Percentiles rank a stretch among this genome's conserved stretches.
Evolutionary conservation across 2,329 filamentous ascomycete genomes (phyloP).

Genomic region (Arthroderma sp.): DNA sequence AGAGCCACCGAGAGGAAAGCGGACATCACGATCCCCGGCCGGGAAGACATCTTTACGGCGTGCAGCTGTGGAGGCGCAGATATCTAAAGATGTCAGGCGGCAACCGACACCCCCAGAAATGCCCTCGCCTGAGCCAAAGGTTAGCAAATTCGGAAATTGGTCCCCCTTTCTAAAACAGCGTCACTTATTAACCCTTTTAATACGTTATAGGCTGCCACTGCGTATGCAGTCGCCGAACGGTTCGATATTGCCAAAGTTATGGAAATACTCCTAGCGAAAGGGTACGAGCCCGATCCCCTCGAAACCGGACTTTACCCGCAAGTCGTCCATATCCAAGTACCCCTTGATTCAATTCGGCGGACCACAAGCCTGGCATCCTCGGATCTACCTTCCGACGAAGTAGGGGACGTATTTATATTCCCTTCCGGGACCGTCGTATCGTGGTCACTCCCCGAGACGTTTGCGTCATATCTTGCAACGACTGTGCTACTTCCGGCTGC

Average conservation of each 20-base stretch:
- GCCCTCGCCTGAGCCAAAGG: conserved; percentile 29
- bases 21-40: conserved; percentile 35
- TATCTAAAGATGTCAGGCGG: conserved; percentile 41
- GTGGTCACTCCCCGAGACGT: conserved; percentile 71
- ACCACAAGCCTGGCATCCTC: conserved; percentile 31
- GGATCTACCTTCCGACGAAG: conserved; percentile 33
- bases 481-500: conserved; percentile 64
- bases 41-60: conserved; percentile 67
- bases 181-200: conserved; percentile 2
- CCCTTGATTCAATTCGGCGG: conserved; percentile 35
- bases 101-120: conserved; percentile 32
- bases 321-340: conserved; percentile 49
- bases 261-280: conserved; percentile 45
- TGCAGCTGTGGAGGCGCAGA: conserved; percentile 76
- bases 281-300: conserved; percentile 51
- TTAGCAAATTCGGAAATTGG: conserved; percentile 11
- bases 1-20: conserved; percentile 30
- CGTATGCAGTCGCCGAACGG: conserved; percentile 56
- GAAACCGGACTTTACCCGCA: conserved; percentile 52
- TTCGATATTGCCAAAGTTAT: conserved; percentile 50
- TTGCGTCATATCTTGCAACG: conserved; percentile 58
- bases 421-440: conserved; percentile 86
- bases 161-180: not conserved
- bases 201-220: conserved; percentile 42
- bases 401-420: conserved; percentile 89